Percentiles rank a stretch among this genome's conserved stretches.
phyloP scores from a whole-genome alignment of 768 basidiomycete species.

The Suillus variegatus region DNA sequence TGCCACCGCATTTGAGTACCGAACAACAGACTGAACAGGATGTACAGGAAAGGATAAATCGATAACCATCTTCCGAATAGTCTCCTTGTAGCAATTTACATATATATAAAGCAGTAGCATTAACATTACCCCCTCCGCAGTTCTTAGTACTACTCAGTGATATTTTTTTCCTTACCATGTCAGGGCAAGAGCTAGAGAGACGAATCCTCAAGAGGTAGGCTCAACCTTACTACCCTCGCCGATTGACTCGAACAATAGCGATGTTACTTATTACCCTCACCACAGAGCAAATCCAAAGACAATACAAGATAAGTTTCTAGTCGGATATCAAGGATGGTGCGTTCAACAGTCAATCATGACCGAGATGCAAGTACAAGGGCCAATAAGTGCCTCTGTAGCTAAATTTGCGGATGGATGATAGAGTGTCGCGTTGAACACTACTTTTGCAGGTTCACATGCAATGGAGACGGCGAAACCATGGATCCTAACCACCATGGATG shows the following conservation, averaged over 20 bases:
- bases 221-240: background rate
- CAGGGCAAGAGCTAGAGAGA: constrained; percentile 5
- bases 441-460: constrained; percentile 67
- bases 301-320: constrained; percentile 81
- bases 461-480: constrained; percentile 69
- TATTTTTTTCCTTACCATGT: constrained; percentile 1
- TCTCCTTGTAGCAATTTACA: too few relatives aligned
- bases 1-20: too few relatives aligned
- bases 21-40: too few relatives aligned
- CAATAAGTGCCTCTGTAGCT: background rate
- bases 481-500: constrained; percentile 80
- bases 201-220: constrained; percentile 14
- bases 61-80: too few relatives aligned
- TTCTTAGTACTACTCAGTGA: background rate
- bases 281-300: constrained; percentile 66
- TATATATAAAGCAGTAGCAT: background rate
- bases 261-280: background rate
- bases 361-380: background rate
- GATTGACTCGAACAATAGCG: background rate
- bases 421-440: background rate
- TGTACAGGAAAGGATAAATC: too few relatives aligned
- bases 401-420: background rate
- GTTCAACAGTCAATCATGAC: constrained; percentile 19
- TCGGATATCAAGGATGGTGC: constrained; percentile 88
- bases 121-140: background rate